These are phyloP conservation scores for Ophiocordyceps australis DNA, from an alignment of 2,329 filamentous ascomycete genomes.

Conservation along the genomic window DNA sequence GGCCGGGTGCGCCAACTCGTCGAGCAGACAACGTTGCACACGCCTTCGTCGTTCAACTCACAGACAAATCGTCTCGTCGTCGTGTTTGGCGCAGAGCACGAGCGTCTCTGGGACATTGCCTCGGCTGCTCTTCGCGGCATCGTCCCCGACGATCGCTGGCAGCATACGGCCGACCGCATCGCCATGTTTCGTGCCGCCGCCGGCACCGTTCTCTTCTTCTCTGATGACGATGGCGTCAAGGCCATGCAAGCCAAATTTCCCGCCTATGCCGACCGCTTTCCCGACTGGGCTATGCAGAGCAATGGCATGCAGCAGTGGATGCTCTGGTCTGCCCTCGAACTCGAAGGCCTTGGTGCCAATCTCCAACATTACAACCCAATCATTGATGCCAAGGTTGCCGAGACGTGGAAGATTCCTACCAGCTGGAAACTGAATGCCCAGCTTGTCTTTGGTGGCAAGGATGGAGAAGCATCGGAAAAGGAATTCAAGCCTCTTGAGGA, in stretches of 20 bases:
- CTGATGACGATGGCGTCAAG: conserved; percentile 52
- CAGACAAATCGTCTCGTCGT: conserved; percentile 67
- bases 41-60: conserved; percentile 76
- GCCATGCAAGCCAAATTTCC: conserved; percentile 50
- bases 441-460: conserved; percentile 62
- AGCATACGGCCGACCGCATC: conserved; percentile 25
- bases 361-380: conserved; percentile 89
- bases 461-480: conserved; percentile 42
- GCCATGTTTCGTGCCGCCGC: conserved; percentile 50
- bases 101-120: conserved; percentile 70
- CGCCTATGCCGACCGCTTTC: conserved; percentile 64
- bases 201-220: conserved; percentile 78
- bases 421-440: conserved; percentile 68
- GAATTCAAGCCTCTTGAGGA: conserved; percentile 44
- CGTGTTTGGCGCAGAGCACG: conserved; percentile 66
- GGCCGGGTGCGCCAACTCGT: conserved; percentile 46
- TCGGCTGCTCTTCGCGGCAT: conserved; percentile 29
- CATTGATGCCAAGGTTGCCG: conserved; percentile 53
- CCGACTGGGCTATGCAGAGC: conserved; percentile 56
- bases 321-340: conserved; percentile 66
- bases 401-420: conserved; percentile 49
- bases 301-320: conserved; percentile 64
- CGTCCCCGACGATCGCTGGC: conserved; percentile 46
- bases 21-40: conserved; percentile 43
- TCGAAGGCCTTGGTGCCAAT: conserved; percentile 73